A percentile compares a stretch with the other conserved stretches of the same genome.
Evolutionary conservation across 2,329 filamentous ascomycete genomes (phyloP).

Genomic region (Fusarium bulbicola): DNA sequence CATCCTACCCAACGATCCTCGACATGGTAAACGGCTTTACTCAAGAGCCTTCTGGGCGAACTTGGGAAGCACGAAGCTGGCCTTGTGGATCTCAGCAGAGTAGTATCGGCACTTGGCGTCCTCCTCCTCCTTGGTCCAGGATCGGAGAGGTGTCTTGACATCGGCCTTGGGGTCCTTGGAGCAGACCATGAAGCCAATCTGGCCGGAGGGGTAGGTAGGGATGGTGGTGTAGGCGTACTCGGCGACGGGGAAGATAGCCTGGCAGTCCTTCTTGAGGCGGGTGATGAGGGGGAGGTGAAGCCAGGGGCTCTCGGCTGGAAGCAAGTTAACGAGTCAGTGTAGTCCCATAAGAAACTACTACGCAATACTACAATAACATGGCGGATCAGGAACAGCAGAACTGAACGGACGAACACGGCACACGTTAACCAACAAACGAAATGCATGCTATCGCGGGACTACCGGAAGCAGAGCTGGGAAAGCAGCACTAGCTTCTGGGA

Average conservation of each 20-base stretch:
- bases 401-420: slow-evolving; percentile 11
- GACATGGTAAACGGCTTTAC: slow-evolving; percentile 49
- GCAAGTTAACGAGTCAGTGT: slow-evolving; percentile 26
- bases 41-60: slow-evolving; percentile 84
- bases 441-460: slow-evolving; percentile 48
- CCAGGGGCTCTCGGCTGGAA: slow-evolving; percentile 97
- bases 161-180: slow-evolving; percentile 89
- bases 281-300: slow-evolving; percentile 94
- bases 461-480: slow-evolving; percentile 50
- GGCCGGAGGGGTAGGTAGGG: slow-evolving; percentile 97
- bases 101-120: slow-evolving; percentile 95
- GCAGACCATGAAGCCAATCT: slow-evolving; percentile 99
- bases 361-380: slow-evolving; percentile 24
- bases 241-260: slow-evolving; percentile 94
- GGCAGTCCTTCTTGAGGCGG: slow-evolving; percentile 96
- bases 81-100: slow-evolving; percentile 95
- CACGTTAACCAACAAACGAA: slow-evolving; percentile 21
- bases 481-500: slow-evolving; percentile 53
- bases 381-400: slow-evolving; percentile 35
- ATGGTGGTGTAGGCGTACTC: slow-evolving; percentile 99
- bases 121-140: slow-evolving; percentile 88
- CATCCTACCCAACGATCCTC: slow-evolving; percentile 9
- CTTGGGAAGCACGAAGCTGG: slow-evolving; percentile 90
- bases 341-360: slow-evolving; percentile 16
- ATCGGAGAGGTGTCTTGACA: slow-evolving; percentile 84